phyloP scores from a whole-genome alignment of 257 asterid genomes.

The Datura wrightii region DNA sequence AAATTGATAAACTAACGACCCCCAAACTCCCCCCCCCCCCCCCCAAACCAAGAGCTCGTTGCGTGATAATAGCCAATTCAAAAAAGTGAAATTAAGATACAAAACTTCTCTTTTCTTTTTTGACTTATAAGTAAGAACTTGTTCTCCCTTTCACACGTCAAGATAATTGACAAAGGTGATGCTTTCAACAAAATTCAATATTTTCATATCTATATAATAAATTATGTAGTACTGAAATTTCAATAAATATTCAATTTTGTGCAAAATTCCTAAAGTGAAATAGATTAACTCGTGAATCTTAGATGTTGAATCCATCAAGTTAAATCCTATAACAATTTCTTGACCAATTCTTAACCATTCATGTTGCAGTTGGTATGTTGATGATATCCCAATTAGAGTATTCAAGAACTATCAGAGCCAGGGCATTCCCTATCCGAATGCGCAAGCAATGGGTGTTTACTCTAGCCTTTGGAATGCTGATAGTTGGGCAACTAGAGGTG shows the following conservation, averaged over 20 bases:
- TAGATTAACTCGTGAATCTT: fast-evolving
- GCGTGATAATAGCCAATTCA: not conserved
- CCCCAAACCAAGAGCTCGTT: not conserved
- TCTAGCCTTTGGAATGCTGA: conserved; percentile 89
- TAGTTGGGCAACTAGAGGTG: conserved; percentile 84
- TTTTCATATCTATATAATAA: not conserved
- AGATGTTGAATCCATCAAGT: not conserved
- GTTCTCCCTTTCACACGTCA: not conserved
- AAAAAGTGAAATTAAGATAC: too few relatives aligned
- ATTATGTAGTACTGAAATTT: not conserved
- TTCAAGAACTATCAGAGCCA: conserved; percentile 53
- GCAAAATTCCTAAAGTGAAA: not conserved
- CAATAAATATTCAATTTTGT: not conserved
- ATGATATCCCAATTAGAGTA: conserved; percentile 69
- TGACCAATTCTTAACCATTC: not conserved
- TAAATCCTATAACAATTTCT: not conserved
- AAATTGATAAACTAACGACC: not conserved
- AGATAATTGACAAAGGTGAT: not conserved
- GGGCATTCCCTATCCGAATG: conserved; percentile 64
- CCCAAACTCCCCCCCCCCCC: too few relatives aligned
- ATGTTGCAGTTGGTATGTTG: conserved; percentile 70
- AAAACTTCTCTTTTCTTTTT: too few relatives aligned
- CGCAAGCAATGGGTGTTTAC: conserved; percentile 68
- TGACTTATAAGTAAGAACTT: not conserved
- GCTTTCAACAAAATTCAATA: not conserved